phyloP scores from a whole-genome alignment of 2,329 filamentous ascomycete genomes.

The Emergomyces pasteurianus region DNA sequence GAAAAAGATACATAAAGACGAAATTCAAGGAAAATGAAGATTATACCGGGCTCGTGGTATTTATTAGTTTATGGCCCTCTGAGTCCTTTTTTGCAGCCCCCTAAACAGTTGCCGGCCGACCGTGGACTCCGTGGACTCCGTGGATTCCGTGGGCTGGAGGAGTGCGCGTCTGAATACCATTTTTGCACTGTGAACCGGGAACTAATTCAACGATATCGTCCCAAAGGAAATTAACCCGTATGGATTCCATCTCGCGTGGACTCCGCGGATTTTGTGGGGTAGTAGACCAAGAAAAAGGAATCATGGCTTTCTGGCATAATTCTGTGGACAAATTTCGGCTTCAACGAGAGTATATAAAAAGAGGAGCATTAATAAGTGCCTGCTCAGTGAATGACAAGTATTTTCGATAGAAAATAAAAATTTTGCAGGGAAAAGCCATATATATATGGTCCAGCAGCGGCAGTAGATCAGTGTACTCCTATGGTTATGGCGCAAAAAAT shows the following conservation, averaged over 20 bases:
- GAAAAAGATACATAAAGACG: not conserved
- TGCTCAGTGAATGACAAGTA: not conserved
- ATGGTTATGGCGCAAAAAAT: not conserved
- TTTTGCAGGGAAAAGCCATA: not conserved
- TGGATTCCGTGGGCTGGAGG: not conserved
- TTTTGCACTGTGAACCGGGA: not conserved
- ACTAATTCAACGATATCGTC: not conserved
- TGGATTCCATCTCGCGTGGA: not conserved
- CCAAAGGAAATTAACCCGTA: no score
- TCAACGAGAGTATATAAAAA: not conserved
- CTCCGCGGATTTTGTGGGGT: not conserved
- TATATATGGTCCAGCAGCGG: not conserved
- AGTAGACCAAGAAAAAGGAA: not conserved
- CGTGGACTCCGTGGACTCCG: slow-evolving; percentile 1
- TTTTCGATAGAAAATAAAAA: not conserved
- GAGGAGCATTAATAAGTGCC: not conserved
- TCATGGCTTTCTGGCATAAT: not conserved
- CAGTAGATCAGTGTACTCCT: not conserved
- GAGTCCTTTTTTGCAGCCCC: not conserved
- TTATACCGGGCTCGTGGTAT: not conserved
- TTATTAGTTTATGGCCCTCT: not conserved
- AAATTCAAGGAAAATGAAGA: not conserved
- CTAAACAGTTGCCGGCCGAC: not conserved
- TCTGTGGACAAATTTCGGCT: not conserved
- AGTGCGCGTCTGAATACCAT: no score